Evolutionary conservation across 495 filamentous ascomycete genomes (phyloP), one percentile per base, ranked within the genome.

Genomic region (Penicillium angulare): DNA sequence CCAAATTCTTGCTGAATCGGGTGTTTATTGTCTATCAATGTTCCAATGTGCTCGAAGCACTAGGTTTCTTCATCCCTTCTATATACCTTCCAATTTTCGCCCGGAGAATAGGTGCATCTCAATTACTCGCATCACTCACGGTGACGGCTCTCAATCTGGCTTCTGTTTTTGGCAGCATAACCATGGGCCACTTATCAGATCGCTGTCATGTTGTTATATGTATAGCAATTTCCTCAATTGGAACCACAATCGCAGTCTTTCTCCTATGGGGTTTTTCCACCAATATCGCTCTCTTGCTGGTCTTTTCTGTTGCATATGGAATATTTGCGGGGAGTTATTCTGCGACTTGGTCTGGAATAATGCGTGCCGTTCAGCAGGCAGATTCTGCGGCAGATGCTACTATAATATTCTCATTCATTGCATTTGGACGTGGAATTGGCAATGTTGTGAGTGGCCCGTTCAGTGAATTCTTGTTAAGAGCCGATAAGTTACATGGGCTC

Each of bases 221-320:
- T 41, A 71, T 87, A 23, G 53, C 82, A 0, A 59, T 85, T 4
- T 78, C 77, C 0, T 73, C 80, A 7, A 43, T 77, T 8, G 83
- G 82, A 1, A 73, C 79, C 4, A 67, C 75, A 2, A 13, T 80
- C 3, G 69, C 78, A 0, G 72, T 86, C 0, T 83, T 88, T 42
- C 36, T 87, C 4, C 53, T 87, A 17, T 89, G 86, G 86, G 86
- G 85, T 0, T 64, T 88, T 10, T 68, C 83, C 0, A 66, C 62
- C 0, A 71, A 67, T 2, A 51, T 85, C 10, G 57, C 79, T 0
- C 59, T 77, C 24, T 59, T 88, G 33, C 79, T 80, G 42, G 49
- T 81, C 7, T 88, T 88, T 43, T 74, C 69, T 16, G 49, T 88
- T 8, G 50, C 80, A 13, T 88, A 84, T 53, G 86, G 86, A 1